These are phyloP conservation scores for Arctium minus DNA, from an alignment of 129 eudicot genomes.

Conservation along the genomic window DNA sequence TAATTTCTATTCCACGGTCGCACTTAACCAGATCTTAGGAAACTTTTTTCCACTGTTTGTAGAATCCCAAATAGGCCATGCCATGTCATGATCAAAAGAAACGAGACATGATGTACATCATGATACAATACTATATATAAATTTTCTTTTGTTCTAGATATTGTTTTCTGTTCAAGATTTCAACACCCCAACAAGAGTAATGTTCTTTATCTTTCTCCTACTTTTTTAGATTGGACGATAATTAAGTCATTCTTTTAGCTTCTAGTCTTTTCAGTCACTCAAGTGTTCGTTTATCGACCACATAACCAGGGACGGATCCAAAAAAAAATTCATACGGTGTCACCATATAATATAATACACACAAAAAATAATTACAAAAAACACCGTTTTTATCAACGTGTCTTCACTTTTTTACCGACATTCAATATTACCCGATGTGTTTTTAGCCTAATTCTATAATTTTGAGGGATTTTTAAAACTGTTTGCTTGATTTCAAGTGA, in stretches of 20 bases:
- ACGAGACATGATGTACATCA: constrained; percentile 12
- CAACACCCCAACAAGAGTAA: background rate
- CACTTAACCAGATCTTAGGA: constrained; percentile 4
- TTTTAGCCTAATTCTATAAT: too few species aligned
- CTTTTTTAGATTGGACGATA: background rate
- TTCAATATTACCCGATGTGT: too few species aligned
- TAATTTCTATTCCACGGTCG: background rate
- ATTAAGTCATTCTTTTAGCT: background rate
- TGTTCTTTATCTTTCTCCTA: background rate
- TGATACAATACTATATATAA: background rate
- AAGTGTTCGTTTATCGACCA: background rate
- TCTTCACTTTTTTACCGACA: too few species aligned
- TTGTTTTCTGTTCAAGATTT: background rate
- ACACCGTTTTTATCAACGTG: too few species aligned
- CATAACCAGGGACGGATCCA: too few species aligned
- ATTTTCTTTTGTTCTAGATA: background rate
- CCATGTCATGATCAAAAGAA: constrained; percentile 21
- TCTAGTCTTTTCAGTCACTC: too few species aligned
- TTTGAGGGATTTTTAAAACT: too few species aligned
- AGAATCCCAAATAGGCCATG: constrained; percentile 26
- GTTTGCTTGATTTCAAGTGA: too few species aligned
- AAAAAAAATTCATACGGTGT: too few species aligned
- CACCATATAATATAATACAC: too few species aligned
- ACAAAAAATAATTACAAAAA: too few species aligned
- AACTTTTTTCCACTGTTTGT: constrained; percentile 18